phyloP scores from a whole-genome alignment of 2,329 filamentous ascomycete genomes.

The Fusarium palustre region DNA sequence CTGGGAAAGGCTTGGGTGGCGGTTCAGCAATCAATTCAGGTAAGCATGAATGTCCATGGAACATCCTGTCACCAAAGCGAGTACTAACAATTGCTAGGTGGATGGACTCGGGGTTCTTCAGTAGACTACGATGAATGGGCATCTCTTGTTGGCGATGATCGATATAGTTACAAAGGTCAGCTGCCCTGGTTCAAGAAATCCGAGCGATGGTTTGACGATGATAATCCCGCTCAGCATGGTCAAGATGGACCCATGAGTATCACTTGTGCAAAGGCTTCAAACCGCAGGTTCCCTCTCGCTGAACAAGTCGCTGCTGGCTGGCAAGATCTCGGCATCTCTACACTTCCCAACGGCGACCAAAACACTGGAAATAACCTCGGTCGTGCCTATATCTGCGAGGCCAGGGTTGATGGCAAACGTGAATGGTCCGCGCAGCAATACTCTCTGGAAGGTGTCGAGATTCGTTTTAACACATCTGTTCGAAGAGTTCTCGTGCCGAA shows the following conservation, averaged over 20 bases:
- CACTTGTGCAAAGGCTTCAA: conserved; percentile 46
- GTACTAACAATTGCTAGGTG: conserved; percentile 35
- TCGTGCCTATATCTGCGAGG: conserved; percentile 50
- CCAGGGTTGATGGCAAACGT: conserved; percentile 41
- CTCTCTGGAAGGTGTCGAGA: conserved; percentile 43
- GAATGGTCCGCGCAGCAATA: conserved; percentile 44
- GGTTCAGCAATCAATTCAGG: conserved; percentile 56
- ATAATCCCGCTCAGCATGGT: conserved; percentile 53
- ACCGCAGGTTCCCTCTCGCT: conserved; percentile 55
- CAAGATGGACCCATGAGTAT: conserved; percentile 54
- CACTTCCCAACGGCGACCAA: conserved; percentile 44
- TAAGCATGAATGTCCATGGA: neutral
- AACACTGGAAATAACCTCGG: conserved; percentile 49
- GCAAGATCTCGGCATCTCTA: conserved; percentile 54
- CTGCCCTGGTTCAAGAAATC: conserved; percentile 59
- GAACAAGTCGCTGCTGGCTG: conserved; percentile 53
- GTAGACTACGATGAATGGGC: conserved; percentile 61
- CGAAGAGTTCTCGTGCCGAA: conserved; percentile 36
- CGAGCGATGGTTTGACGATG: conserved; percentile 49
- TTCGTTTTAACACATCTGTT: conserved; percentile 43
- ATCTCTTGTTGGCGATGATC: conserved; percentile 49
- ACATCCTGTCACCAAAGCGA: accelerated
- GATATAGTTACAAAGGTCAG: conserved; percentile 60
- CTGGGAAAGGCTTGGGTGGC: conserved; percentile 57
- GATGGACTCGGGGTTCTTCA: conserved; percentile 58